These are phyloP conservation scores for Hypomontagnella submonticulosa DNA, from an alignment of 495 filamentous ascomycete species.

Conservation along the genomic window DNA sequence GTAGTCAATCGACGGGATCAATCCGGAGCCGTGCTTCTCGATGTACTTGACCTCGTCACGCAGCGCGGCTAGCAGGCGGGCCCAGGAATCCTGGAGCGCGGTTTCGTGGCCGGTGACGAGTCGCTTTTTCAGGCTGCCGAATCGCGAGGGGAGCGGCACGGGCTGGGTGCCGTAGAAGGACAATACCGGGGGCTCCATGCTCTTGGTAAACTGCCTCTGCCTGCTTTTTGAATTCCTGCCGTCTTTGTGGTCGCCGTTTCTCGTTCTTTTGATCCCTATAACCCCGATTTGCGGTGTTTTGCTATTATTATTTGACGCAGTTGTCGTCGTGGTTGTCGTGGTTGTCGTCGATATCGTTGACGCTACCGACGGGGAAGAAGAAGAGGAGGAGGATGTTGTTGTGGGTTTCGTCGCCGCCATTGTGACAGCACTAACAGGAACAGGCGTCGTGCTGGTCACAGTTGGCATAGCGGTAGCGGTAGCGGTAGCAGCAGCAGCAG, in stretches of 20 bases:
- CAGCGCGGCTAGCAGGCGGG: conserved; percentile 71
- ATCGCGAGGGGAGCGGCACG: conserved; percentile 80
- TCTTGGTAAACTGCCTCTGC: conserved; percentile 45
- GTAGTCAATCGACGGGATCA: conserved; percentile 76
- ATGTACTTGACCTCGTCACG: conserved; percentile 68
- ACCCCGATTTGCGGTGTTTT: conserved; percentile 27
- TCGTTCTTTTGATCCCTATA: conserved; percentile 46
- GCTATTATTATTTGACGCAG: conserved; percentile 1
- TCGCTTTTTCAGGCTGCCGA: conserved; percentile 74
- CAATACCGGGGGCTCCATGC: conserved; percentile 79
- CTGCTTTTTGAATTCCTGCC: conserved; percentile 46
- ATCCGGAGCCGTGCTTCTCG: conserved; percentile 51
- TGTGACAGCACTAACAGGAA: conserved; percentile 12
- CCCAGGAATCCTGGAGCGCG: conserved; percentile 75
- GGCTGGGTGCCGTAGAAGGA: conserved; percentile 79
- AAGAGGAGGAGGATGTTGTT: conserved; percentile 26
- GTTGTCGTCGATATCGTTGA: conserved; percentile 12
- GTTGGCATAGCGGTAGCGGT: conserved; percentile 29
- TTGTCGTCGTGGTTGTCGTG: conserved; percentile 28
- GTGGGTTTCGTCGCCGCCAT: conserved; percentile 37
- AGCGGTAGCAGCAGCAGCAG: conserved; percentile 37
- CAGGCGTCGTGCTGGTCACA: conserved; percentile 3
- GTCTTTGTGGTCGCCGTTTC: conserved; percentile 46
- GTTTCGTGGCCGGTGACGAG: conserved; percentile 75
- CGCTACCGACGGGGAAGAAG: conserved; percentile 27